These are phyloP conservation scores for Candida michaelii DNA, from an alignment of 805 yeast genomes.

Conservation along the genomic window DNA sequence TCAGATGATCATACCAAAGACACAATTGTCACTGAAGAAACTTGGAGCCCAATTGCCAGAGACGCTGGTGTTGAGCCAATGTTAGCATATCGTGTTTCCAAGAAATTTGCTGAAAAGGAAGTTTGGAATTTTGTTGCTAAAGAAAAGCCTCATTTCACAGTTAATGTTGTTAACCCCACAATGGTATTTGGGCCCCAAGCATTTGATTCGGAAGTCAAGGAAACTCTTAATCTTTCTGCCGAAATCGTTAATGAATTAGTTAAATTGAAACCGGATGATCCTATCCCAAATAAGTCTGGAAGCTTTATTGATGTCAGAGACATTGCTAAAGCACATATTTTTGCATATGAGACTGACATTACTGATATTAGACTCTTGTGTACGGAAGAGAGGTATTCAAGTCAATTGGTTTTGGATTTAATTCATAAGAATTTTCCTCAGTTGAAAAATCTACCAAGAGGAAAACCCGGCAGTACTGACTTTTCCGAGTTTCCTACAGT, in stretches of 20 bases:
- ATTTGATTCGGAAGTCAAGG: conserved; percentile 32
- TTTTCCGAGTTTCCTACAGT: conserved; percentile 4
- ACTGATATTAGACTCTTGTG: conserved; percentile 10
- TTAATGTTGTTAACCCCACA: conserved; percentile 44
- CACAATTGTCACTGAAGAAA: conserved; percentile 22
- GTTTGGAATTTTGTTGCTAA: conserved; percentile 52
- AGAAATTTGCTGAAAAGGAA: conserved; percentile 55
- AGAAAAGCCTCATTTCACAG: conserved; percentile 31
- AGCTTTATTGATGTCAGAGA: conserved; percentile 58
- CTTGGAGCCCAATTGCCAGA: conserved; percentile 31
- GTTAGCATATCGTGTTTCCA: conserved; percentile 43
- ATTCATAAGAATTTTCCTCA: conserved; percentile 25
- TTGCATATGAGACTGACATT: conserved; percentile 40
- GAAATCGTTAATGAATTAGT: conserved; percentile 27
- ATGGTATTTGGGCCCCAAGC: conserved; percentile 54
- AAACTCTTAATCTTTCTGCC: conserved; percentile 25
- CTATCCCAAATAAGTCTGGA: conserved; percentile 14
- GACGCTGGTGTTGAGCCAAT: conserved; percentile 17
- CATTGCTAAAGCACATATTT: conserved; percentile 57
- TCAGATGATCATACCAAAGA: conserved; percentile 7
- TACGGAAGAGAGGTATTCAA: conserved; percentile 6
- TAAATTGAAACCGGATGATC: conserved; percentile 22
- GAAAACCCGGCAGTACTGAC: conserved; percentile 25
- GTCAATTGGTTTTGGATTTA: conserved; percentile 23
- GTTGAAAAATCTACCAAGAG: conserved; percentile 20